Evolutionary conservation across 2,329 filamentous ascomycete genomes (phyloP).

Genomic region (Aspergillus pseudoviridinutans): DNA sequence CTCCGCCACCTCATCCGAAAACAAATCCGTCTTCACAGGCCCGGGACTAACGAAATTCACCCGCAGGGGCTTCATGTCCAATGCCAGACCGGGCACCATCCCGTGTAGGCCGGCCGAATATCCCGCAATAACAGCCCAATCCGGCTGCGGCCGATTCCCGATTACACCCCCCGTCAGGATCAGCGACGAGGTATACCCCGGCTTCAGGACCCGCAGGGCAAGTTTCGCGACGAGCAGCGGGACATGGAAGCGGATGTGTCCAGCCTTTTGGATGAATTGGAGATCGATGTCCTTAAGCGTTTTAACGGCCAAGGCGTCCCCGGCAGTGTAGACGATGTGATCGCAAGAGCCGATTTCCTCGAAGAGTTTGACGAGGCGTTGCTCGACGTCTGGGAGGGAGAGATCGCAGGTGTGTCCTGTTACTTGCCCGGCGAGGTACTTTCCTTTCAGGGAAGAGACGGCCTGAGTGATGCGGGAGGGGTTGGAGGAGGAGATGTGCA

Average conservation of each 20-base stretch:
- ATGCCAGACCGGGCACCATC: conserved; percentile 34
- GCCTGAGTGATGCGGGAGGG: conserved; percentile 37
- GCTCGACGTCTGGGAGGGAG: conserved; percentile 38
- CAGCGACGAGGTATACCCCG: conserved; percentile 27
- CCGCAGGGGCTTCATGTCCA: conserved; percentile 41
- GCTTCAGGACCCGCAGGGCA: conserved; percentile 32
- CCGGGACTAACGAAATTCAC: conserved; percentile 43
- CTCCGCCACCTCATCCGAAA: conserved; percentile 19
- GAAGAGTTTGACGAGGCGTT: conserved; percentile 36
- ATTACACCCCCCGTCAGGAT: conserved; percentile 41
- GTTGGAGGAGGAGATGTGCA: conserved; percentile 48
- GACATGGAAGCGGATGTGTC: conserved; percentile 33
- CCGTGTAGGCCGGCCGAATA: conserved; percentile 27
- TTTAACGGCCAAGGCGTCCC: conserved; percentile 27
- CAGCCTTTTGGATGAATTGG: conserved; percentile 15
- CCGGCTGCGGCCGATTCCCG: conserved; percentile 29
- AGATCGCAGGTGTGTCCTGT: conserved; percentile 45
- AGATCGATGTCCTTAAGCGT: conserved; percentile 21
- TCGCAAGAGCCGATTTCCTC: conserved; percentile 33
- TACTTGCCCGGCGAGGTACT: conserved; percentile 43
- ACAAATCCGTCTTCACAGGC: conserved; percentile 39
- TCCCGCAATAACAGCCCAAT: conserved; percentile 29
- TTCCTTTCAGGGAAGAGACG: conserved; percentile 35
- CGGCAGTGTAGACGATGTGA: conserved; percentile 52
- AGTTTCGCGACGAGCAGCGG: conserved; percentile 40